Evolutionary conservation across 2,329 filamentous ascomycete species (phyloP), one percentile per base, ranked within the genome.

Genomic region (Exophiala lecanii-corni): DNA sequence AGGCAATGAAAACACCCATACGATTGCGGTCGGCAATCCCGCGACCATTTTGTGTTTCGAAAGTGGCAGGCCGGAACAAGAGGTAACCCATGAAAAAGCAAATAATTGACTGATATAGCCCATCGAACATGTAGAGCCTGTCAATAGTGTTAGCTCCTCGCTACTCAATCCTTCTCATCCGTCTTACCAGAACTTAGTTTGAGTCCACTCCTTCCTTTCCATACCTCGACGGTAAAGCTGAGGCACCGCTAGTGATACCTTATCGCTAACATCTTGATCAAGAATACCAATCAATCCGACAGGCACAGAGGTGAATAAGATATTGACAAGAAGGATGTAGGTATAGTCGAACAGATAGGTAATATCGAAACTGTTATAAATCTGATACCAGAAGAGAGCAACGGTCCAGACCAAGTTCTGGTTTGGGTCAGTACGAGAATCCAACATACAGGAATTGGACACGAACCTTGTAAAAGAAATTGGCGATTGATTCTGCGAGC

Each of bases 281-380:
- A 98, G 75, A 31, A 98, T 86, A 67, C 92, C 92, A 81, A 97
- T 94, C 55, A 98, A 79, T 55, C 92, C 89, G 49, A 97, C 86
- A 2, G 92, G 89, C 15, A 98, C 68, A 12, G 92, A 98, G 4
- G 92, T 98, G 67, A 98, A 98, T 45, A 89, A 86, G 63, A 98
- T 72, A 69, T 97, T 97, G 75, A 94, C 95, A 62, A 97, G 77
- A 51, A 97, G 75, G 58, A 98, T 95, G 68, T 97, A 98, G 28
- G 88, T 94, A 71, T 95, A 96, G 65, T 98, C 92, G 70, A 94
- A 96, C 40, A 96, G 80, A 62, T 96, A 97, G 34, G 91, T 91
- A 65, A 91, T 89, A 69, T 98, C 92, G 64, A 94, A 96, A 67
- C 94, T 84, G 72, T 86, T 88, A 67, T 85, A 98, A 41, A 95